phyloP scores from a whole-genome alignment of 345 rosid genomes.

The Crucihimalaya himalaica region DNA sequence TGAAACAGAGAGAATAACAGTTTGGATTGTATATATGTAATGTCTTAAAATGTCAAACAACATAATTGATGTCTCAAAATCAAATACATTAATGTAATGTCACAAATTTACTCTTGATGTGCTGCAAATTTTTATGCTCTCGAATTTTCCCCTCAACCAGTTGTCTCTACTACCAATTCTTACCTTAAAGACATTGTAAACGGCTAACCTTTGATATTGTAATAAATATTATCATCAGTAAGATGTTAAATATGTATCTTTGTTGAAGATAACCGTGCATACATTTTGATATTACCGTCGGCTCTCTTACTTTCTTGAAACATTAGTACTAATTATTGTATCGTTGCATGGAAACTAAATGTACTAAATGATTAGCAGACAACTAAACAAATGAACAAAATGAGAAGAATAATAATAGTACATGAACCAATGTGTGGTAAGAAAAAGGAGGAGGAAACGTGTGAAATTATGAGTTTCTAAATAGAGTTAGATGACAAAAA shows the following conservation, averaged over 20 bases:
- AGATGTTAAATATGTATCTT: neutral
- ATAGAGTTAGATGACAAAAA: slow-evolving; percentile 31
- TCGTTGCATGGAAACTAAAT: slow-evolving; percentile 5
- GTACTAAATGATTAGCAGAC: neutral
- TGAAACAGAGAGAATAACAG: no score
- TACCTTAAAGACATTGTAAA: neutral
- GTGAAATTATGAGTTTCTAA: slow-evolving; percentile 26
- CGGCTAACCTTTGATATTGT: neutral
- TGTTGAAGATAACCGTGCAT: neutral
- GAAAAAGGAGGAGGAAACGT: slow-evolving; percentile 32
- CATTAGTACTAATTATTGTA: neutral
- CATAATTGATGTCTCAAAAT: neutral
- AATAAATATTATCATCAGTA: neutral
- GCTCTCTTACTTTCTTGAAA: neutral
- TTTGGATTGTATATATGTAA: neutral
- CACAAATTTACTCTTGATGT: neutral
- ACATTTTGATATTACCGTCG: neutral
- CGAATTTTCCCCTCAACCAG: neutral
- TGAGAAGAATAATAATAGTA: neutral
- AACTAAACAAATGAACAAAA: neutral
- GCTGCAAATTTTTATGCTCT: neutral
- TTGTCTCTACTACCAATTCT: neutral
- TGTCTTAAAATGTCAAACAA: neutral
- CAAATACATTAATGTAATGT: neutral
- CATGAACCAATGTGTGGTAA: slow-evolving; percentile 13